These are phyloP conservation scores for Clitocybe nebularis DNA, from an alignment of 1,284 basidiomycete species.

Conservation along the genomic window DNA sequence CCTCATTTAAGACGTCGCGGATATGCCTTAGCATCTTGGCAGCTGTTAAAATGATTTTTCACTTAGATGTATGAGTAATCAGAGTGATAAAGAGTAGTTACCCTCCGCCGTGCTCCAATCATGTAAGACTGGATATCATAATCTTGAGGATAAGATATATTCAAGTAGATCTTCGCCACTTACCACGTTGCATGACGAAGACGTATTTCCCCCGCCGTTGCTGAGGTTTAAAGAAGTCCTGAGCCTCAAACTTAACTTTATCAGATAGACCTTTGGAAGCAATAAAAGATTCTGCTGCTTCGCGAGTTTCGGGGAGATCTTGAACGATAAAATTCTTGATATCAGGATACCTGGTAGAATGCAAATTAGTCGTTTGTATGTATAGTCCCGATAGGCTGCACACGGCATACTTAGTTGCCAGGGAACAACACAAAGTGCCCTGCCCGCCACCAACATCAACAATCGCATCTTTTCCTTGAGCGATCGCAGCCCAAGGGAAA, in stretches of 20 bases:
- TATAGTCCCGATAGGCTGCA: not conserved
- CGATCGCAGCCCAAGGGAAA: slow-evolving; percentile 32
- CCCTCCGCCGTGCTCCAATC: slow-evolving; percentile 33
- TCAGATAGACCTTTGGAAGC: slow-evolving; percentile 25
- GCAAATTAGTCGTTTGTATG: not conserved
- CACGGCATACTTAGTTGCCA: slow-evolving; percentile 28
- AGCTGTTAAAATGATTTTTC: no score
- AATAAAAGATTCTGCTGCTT: slow-evolving; percentile 31
- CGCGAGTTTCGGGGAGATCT: slow-evolving; percentile 30
- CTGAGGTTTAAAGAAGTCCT: slow-evolving; percentile 33
- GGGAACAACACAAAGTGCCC: slow-evolving; percentile 32
- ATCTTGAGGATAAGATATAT: not conserved
- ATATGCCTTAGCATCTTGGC: slow-evolving; percentile 30
- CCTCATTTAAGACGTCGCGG: slow-evolving; percentile 27
- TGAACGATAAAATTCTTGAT: slow-evolving; percentile 33
- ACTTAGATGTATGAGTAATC: not conserved
- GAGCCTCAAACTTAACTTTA: slow-evolving; percentile 29
- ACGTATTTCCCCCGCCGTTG: slow-evolving; percentile 33
- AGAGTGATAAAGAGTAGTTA: slow-evolving; percentile 3
- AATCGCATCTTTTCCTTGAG: slow-evolving; percentile 28
- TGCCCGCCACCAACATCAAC: slow-evolving; percentile 35
- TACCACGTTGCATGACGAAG: slow-evolving; percentile 31
- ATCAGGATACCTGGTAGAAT: slow-evolving; percentile 23
- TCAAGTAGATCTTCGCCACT: slow-evolving; percentile 1
- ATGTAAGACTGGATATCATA: slow-evolving; percentile 25